phyloP scores from a whole-genome alignment of 176 grass and related monocot genomes.

The Chrysopogon serrulatus region DNA sequence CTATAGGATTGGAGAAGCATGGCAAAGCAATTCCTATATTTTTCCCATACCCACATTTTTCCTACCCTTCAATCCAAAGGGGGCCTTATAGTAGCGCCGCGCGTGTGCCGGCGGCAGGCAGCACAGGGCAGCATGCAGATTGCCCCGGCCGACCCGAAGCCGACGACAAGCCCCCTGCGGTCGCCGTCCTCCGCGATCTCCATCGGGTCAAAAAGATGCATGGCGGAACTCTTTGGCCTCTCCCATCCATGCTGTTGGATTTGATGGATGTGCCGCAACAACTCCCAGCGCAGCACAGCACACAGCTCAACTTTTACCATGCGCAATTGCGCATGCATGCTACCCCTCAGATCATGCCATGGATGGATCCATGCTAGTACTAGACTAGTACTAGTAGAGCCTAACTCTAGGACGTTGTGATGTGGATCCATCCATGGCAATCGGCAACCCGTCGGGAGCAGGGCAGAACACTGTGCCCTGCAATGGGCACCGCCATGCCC shows the following conservation, averaged over 20 bases:
- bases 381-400: neutral
- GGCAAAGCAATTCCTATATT: too few relatives aligned
- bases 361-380: too few relatives aligned
- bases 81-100: too few relatives aligned
- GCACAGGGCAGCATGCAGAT: neutral
- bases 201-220: neutral
- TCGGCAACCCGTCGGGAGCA: neutral
- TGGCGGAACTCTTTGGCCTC: neutral
- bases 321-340: too few relatives aligned
- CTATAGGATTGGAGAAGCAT: too few relatives aligned
- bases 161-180: neutral
- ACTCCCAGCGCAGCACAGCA: neutral
- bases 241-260: neutral
- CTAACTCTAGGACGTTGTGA: neutral
- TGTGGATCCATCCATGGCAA: neutral
- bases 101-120: neutral
- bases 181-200: neutral
- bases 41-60: too few relatives aligned
- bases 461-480: neutral
- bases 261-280: conserved; percentile 7
- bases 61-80: too few relatives aligned
- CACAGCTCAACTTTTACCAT: neutral
- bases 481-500: conserved; percentile 23
- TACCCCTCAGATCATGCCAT: too few relatives aligned
- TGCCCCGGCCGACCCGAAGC: neutral